phyloP scores from a whole-genome alignment of 164 flowering plant genomes.

The Magnolia officinalis region DNA sequence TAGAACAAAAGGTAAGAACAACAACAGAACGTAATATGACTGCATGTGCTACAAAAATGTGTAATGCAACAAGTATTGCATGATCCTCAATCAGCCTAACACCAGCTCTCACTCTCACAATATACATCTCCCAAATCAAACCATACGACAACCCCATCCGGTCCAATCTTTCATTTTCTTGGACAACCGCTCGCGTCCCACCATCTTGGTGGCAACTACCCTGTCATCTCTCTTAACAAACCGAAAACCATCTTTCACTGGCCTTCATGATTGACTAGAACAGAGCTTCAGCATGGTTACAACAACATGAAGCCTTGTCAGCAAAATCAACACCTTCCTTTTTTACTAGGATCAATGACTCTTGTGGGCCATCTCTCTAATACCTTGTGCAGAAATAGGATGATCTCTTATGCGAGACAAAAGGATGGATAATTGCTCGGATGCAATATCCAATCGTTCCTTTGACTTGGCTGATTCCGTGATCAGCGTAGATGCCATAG shows the following conservation, averaged over 20 bases:
- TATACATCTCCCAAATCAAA: conserved; percentile 2
- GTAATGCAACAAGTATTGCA: background rate
- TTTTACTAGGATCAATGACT: background rate
- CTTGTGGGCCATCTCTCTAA: conserved; percentile 29
- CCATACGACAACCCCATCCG: background rate
- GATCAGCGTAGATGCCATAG: conserved; percentile 65
- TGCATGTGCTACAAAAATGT: conserved; percentile 10
- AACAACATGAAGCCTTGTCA: background rate
- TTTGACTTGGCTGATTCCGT: conserved; percentile 75
- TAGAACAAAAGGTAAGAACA: too few species aligned
- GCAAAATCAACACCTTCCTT: background rate
- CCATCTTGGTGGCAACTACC: background rate
- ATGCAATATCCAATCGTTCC: conserved; percentile 71
- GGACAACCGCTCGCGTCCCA: background rate
- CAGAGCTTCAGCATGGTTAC: background rate
- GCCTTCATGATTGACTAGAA: background rate
- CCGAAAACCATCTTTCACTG: background rate
- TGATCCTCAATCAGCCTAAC: background rate
- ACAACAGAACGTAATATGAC: background rate
- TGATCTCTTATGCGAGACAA: conserved; percentile 68
- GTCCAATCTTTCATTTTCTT: background rate
- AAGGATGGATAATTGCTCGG: conserved; percentile 63
- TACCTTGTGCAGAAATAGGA: conserved; percentile 41
- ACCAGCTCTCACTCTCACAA: conserved; percentile 3
- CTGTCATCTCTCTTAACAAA: background rate